Base-by-base conservation (phyloP, 495 filamentous ascomycete genomes). In the Astrothelium macrocarpum region DNA sequence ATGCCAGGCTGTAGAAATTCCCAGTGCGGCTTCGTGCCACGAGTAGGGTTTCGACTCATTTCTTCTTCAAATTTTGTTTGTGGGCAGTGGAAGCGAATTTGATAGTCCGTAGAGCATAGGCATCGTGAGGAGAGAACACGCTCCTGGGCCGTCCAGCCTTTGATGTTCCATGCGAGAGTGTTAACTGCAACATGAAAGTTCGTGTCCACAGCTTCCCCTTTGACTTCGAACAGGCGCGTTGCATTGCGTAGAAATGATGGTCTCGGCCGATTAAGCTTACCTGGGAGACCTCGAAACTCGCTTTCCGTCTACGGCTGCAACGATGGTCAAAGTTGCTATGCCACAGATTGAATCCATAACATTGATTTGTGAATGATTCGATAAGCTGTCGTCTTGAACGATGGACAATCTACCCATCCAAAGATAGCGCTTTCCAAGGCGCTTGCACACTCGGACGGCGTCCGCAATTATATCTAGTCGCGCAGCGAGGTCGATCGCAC, bases 351-450 rank as follows among this genome's bases (percentile, higher is more conserved):
- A 20, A 18, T 60, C 64, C 66, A 68, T 68, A 1, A 25, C 28
- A 16, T 32, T 3, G 20, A 66, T 66, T 20, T 68, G 59, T 26
- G 34, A 11, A 39, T 59, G 29, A 31, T 65, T 62, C 14, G 46
- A 16, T 16, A 32, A 32, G 29, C 20, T 16, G 32, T 59, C 49
- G 46, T 68, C 66, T 20, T 65, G 64, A 26, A 68, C 29, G 23
- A 68, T 68, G 25, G 63, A 68, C 26, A 68, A 32, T 18, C 53
- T 43, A 53, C 65, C 64, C 2, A 66, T 59, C 66, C 66, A 68
- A 18, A 68, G 64, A 29, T 66, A 66, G 1, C 53, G 32, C 28
- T 59, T 32, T 16, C 62, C 62, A 4, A 65, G 31, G 9, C 18
- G 39, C 3, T 59, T 31, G 11, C 31, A 53, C 18, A 67, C 4